Base-by-base conservation (phyloP, 139 green algal species). In the Dunaliella primolecta region DNA sequence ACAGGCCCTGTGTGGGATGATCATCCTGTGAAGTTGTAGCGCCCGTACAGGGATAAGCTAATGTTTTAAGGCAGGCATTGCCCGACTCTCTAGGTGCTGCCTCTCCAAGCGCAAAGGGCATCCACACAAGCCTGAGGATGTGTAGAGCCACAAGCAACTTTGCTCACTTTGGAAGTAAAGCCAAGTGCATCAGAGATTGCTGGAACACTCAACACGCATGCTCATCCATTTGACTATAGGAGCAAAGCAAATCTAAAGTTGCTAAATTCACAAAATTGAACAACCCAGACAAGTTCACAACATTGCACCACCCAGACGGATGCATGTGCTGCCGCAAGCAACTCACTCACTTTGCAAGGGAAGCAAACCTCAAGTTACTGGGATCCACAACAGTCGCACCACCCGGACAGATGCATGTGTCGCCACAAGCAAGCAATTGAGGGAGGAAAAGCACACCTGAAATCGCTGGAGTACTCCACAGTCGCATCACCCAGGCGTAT, bases 401-500 rank as follows among this genome's bases (percentile, higher is more conserved):
- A 0, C 93, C 93, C 36, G 95, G 84, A 1, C 87, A 84, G 78
- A 95, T 96, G 89, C 92, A 94, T 79, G 81, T 91, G 27, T 93
- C 87, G 20, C 93, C 93, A 75, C 90, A 90, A 33, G 64, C 84
- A n/a, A n/a, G n/a, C n/a, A n/a, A n/a, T n/a, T n/a, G n/a, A n/a
- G n/a, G n/a, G n/a, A n/a, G n/a, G n/a, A n/a, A n/a, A n/a, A n/a
- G n/a, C 84, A 31, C 78, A 88, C 87, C 87, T 89, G 86, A 95
- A 95, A 64, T 94, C 88, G 24, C 79, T 36, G 36, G 85, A 92
- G 87, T 94, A 95, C 87, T 95, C 91, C 33, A 95, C 89, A 11
- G 87, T 92, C 36, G 84, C 85, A 71, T 96, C 93, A 0, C 93
- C 93, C 36, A 96, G 85, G 2, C 87, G 85, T 79, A 96, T 96